Percentiles rank a stretch among this genome's conserved stretches.
Evolutionary conservation across 345 rosid species (phyloP).

Genomic region (Aquilaria malaccensis): DNA sequence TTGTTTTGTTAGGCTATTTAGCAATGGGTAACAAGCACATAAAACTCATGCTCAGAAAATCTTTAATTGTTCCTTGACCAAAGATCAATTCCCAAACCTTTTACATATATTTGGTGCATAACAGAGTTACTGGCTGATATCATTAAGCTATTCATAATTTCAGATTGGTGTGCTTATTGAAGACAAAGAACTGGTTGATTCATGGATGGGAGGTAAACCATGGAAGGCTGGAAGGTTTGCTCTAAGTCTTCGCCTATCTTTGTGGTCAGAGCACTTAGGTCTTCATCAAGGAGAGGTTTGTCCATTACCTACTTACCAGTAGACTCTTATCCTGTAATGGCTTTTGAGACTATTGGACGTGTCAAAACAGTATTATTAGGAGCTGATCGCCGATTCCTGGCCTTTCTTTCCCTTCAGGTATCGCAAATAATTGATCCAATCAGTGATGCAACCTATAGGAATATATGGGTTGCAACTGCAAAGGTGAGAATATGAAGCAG

Average conservation of each 20-base stretch:
- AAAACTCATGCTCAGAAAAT: too few relatives aligned
- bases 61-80: too few relatives aligned
- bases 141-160: slow-evolving; percentile 12
- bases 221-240: slow-evolving; percentile 96
- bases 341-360: too few relatives aligned
- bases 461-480: slow-evolving; percentile 80
- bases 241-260: slow-evolving; percentile 75
- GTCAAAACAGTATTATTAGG: too few relatives aligned
- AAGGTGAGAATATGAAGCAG: slow-evolving; percentile 40
- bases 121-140: too few relatives aligned
- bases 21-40: too few relatives aligned
- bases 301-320: slow-evolving; percentile 1
- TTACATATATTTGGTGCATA: too few relatives aligned
- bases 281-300: slow-evolving; percentile 70
- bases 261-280: slow-evolving; percentile 99
- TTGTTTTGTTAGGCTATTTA: neutral
- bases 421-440: slow-evolving; percentile 72
- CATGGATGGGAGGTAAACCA: slow-evolving; percentile 85
- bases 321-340: too few relatives aligned
- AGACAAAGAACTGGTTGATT: slow-evolving; percentile 81
- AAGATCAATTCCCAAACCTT: too few relatives aligned
- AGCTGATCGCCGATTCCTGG: too few relatives aligned
- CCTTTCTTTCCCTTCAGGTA: slow-evolving; percentile 33
- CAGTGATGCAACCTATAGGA: slow-evolving; percentile 79
- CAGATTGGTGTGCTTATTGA: slow-evolving; percentile 89